Evolutionary conservation across 2,329 filamentous ascomycete species (phyloP).

Genomic region (Pyricularia sp.): DNA sequence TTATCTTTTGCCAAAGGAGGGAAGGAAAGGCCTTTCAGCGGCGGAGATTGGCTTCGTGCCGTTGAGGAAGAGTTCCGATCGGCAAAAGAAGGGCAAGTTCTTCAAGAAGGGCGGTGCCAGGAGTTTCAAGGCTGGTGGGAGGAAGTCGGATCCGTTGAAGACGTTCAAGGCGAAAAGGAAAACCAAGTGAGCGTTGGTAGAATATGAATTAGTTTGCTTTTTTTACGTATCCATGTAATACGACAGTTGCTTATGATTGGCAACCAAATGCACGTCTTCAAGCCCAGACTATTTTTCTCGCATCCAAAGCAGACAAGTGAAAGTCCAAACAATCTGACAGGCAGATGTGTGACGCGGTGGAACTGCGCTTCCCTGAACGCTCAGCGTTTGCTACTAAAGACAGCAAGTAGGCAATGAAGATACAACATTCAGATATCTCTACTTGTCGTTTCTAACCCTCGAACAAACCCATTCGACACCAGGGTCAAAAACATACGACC

Average conservation of each 20-base stretch:
- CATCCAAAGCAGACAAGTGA: background rate
- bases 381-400: too few relatives aligned
- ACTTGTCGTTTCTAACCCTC: too few relatives aligned
- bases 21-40: constrained; percentile 56
- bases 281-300: background rate
- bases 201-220: background rate
- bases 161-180: constrained; percentile 65
- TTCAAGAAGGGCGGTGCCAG: constrained; percentile 34
- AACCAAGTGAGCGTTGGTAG: constrained; percentile 14
- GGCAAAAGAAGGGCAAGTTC: constrained; percentile 32
- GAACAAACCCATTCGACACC: too few relatives aligned
- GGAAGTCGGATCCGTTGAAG: constrained; percentile 77
- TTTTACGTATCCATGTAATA: background rate
- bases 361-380: too few relatives aligned
- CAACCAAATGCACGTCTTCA: background rate
- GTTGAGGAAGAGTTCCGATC: constrained; percentile 40
- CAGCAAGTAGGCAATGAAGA: too few relatives aligned
- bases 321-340: too few relatives aligned
- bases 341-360: too few relatives aligned
- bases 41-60: constrained; percentile 71
- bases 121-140: constrained; percentile 24
- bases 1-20: constrained; percentile 75
- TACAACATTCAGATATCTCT: too few relatives aligned
- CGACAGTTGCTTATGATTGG: background rate
- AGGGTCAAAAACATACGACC: too few relatives aligned